Evolutionary conservation across 1,284 basidiomycete genomes (phyloP), one percentile per base, ranked within the genome.

Genomic region (Hemileccinum hortonii): DNA sequence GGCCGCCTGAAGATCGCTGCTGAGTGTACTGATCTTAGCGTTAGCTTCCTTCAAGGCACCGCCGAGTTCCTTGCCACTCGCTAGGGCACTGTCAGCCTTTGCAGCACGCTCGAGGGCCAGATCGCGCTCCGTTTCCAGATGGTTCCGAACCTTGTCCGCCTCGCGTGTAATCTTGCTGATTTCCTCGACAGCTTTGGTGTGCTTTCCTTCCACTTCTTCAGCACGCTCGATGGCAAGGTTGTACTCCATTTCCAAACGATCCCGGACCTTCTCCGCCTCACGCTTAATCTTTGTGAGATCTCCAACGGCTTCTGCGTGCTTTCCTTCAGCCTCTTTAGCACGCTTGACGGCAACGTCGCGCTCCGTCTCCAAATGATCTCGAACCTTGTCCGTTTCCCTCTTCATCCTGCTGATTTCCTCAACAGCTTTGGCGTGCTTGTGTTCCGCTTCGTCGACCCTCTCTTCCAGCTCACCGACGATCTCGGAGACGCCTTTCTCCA

Each of bases 381-480:
- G 59, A 35, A 73, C 69, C 41, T 66, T 73, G 60, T 82, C 77
- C 38, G 76, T 60, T 14, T 82, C 78, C 56, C 74, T 77, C 29
- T 76, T 59, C 14, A 72, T 68, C 52, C 73, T 71, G 22, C 64
- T 61, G 4, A 69, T 61, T 41, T 74, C 73, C 44, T 74, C 69
- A 49, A 79, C 73, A 1, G 71, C 69, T 3, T 70, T 64, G 43
- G 70, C 71, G 7, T 70, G 67, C 19, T 67, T 73, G 52, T 73
- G 71, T 56, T 86, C 82, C 0, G 83, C 79, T 33, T 73, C 74
- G 44, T 72, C 72, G 4, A 82, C 60, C 55, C 79, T 82, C 56
- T 66, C 62, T 66, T 90, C 87, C 49, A 90, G 67, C 47, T 83
- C 81, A n/a, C 72, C 69, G 24, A 90, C 75, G 52, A 90, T 85